Percentiles rank a stretch among this genome's conserved stretches.
Evolutionary conservation across 352 stramenopile genomes (phyloP).

Genomic region (Phytophthora agathidicida): DNA sequence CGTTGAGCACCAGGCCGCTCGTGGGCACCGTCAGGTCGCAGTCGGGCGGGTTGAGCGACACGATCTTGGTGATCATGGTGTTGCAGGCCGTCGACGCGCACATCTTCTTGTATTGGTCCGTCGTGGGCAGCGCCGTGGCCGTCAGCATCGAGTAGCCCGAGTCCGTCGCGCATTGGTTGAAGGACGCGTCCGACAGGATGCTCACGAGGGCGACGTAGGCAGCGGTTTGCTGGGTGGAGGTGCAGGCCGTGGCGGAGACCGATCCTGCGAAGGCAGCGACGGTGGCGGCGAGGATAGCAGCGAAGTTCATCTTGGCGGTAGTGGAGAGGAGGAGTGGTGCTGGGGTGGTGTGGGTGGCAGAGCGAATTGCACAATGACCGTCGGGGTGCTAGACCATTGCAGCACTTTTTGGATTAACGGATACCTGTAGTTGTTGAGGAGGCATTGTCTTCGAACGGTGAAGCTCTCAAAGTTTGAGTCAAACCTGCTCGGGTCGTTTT

Average conservation of each 20-base stretch:
- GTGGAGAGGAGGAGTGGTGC: not conserved
- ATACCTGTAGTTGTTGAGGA: too few relatives aligned
- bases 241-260: constrained; percentile 21
- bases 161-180: constrained; percentile 27
- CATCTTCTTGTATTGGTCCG: constrained; percentile 26
- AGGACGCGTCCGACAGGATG: constrained; percentile 22
- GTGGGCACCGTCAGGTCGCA: constrained; percentile 37
- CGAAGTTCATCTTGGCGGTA: constrained; percentile 29
- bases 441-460: constrained; percentile 9
- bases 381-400: not conserved
- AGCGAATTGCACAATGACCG: constrained; percentile 16
- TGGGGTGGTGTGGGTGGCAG: constrained; percentile 4
- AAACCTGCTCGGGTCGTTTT: constrained; percentile 5
- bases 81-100: constrained; percentile 32
- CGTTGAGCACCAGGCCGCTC: constrained; percentile 34
- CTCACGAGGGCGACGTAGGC: constrained; percentile 25
- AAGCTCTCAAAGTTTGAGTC: too few relatives aligned
- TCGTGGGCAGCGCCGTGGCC: constrained; percentile 25
- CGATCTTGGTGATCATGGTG: constrained; percentile 27
- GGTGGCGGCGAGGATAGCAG: constrained; percentile 23
- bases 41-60: constrained; percentile 31
- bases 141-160: constrained; percentile 35
- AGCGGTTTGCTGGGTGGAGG: constrained; percentile 21
- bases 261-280: constrained; percentile 19
- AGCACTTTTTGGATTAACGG: too few relatives aligned